Base-by-base conservation (phyloP, 306 rosid genomes). In the Vigna reflexopilosa region DNA sequence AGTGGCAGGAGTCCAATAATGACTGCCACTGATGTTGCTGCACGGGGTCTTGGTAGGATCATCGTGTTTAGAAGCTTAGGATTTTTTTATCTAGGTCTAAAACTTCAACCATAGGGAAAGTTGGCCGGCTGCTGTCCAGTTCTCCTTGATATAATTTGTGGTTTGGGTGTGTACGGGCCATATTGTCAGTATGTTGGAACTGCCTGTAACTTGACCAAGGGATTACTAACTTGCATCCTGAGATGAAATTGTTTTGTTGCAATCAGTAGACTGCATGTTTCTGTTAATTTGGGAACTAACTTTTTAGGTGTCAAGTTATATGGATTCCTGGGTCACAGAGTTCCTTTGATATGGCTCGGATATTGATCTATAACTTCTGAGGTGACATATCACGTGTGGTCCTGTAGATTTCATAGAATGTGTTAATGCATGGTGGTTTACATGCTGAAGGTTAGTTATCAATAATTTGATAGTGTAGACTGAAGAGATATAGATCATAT, bases 11-110 rank as follows among this genome's bases (percentile, higher is more conserved):
- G 93, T 85, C 97, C 93, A 69, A 85, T 95, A 83, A 95, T 95
- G 98, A 93, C 98, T 84, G 98, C 98, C 95, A 95, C 98, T 78
- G 98, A 95, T 92, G 98, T 95, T 88, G 98, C 98, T 85, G 98
- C 98, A 0, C 94, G 98, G 82, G 98, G 98, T 88, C 98, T 95
- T 91, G 98, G 98, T 95, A 95, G 97, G 98, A 81, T 89, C 82
- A 88, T 85, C 89, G 87, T 92, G 87, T 82, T 85, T 83, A 93
- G 87, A 82, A 83, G 89, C 71, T 67, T 90, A 84, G 91, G 90
- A 74, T 79, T 81, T 74, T 74, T 75, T 72, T 73, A 52, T 79
- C 72, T 86, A 71, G 87, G 88, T 84, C 80, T 90, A 87, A 78
- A 80, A 79, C 75, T 77, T 81, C 65, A 86, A 59, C 78, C 65